phyloP scores from a whole-genome alignment of 2,329 filamentous ascomycete species.

The Xylariaceae sp. region DNA sequence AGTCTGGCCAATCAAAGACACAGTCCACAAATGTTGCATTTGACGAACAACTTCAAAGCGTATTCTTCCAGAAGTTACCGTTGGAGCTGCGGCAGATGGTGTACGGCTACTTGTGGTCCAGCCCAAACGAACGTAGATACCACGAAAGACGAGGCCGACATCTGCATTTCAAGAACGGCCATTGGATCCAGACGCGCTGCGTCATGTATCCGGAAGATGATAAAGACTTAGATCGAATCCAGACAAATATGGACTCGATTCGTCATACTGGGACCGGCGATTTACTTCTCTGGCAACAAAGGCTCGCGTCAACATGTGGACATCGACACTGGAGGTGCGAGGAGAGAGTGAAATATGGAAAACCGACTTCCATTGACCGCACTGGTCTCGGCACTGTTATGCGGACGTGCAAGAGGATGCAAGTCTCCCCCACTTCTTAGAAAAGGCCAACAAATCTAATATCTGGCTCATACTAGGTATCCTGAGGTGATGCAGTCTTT shows the following conservation, averaged over 20 bases:
- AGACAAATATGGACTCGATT: conserved; percentile 28
- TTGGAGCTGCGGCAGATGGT: conserved; percentile 33
- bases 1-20: neutral
- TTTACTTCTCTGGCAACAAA: conserved; percentile 27
- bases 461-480: conserved; percentile 20
- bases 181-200: conserved; percentile 27
- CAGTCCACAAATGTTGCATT: conserved; percentile 1
- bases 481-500: conserved; percentile 31
- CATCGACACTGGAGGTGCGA: conserved; percentile 32
- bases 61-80: conserved; percentile 32
- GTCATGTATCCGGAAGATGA: conserved; percentile 28
- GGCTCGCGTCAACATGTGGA: conserved; percentile 29
- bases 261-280: conserved; percentile 15
- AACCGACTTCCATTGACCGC: conserved; percentile 21
- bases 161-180: conserved; percentile 27
- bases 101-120: conserved; percentile 26
- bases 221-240: conserved; percentile 25
- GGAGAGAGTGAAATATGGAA: conserved; percentile 24
- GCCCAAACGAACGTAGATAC: conserved; percentile 25
- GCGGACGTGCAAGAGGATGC: conserved; percentile 31
- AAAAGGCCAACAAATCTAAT: conserved; percentile 8
- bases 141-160: conserved; percentile 25
- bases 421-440: conserved; percentile 13
- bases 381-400: conserved; percentile 28
- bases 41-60: conserved; percentile 22